Conservation (phyloP, 2,329 filamentous ascomycete species). For the Mollisia scopiformis region DNA sequence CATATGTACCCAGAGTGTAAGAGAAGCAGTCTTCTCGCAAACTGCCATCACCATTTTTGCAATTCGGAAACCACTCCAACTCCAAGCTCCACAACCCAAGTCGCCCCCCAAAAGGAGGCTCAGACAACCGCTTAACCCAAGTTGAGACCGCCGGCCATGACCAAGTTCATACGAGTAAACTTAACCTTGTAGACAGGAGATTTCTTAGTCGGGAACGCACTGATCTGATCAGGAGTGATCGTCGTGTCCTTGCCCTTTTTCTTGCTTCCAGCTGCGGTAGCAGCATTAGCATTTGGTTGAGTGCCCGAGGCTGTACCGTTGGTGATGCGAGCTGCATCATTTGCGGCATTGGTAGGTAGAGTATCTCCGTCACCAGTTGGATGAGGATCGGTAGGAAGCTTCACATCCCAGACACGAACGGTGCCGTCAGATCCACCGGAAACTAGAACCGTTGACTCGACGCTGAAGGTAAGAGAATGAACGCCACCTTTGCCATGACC, state of each 20-base stretch:
- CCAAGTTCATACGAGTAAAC: conserved; percentile 94
- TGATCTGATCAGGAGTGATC: conserved; percentile 91
- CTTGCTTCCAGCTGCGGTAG: conserved; percentile 46
- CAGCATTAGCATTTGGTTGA: conserved; percentile 38
- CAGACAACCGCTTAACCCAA: conserved; percentile 8
- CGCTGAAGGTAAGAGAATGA: conserved; percentile 90
- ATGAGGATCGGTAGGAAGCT: conserved; percentile 67
- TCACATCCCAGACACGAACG: conserved; percentile 91
- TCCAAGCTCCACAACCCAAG: not conserved
- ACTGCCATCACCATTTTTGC: no score
- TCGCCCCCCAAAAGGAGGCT: no score
- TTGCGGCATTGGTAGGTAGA: conserved; percentile 44
- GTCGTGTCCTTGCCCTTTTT: conserved; percentile 91
- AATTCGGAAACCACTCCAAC: not conserved
- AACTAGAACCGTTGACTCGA: conserved; percentile 87
- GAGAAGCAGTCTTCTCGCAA: not conserved
- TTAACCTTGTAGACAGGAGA: conserved; percentile 90
- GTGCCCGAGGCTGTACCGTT: conserved; percentile 30
- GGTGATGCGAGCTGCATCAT: conserved; percentile 54
- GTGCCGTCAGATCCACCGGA: conserved; percentile 92
- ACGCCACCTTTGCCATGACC: conserved; percentile 94
- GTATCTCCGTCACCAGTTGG: conserved; percentile 51
- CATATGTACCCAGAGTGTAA: not conserved
- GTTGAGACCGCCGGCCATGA: conserved; percentile 80
- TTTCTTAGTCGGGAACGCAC: conserved; percentile 94